Percentiles rank a stretch among this genome's conserved stretches.
Evolutionary conservation across 192 early-diverging fungal species (phyloP).

Genomic region (Funneliformis geosporum): DNA sequence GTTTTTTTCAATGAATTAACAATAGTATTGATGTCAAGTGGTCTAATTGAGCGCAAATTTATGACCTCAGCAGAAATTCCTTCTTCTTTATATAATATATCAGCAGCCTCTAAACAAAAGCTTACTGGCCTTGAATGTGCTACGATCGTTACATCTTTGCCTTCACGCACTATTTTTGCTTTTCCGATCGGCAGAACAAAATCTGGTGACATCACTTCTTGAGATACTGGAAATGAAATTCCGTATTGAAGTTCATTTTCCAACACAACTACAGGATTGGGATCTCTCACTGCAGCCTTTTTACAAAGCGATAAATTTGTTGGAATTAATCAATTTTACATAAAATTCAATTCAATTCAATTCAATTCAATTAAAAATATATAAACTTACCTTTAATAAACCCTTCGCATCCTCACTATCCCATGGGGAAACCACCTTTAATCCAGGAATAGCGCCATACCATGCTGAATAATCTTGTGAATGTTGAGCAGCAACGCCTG

Average conservation of each 20-base stretch:
- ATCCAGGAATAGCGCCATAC: conserved; percentile 95
- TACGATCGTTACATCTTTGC: conserved; percentile 89
- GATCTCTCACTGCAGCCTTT: conserved; percentile 92
- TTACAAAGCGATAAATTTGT: not conserved
- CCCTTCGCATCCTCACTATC: conserved; percentile 97
- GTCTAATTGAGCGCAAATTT: conserved; percentile 97
- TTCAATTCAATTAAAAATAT: not conserved
- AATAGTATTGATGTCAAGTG: conserved; percentile 89
- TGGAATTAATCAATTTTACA: not conserved
- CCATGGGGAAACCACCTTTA: conserved; percentile 97
- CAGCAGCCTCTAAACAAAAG: conserved; percentile 84
- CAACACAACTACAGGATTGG: conserved; percentile 94
- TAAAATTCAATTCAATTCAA: too few relatives aligned
- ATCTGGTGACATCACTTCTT: conserved; percentile 69
- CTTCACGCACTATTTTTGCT: conserved; percentile 75
- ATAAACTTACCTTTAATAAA: conserved; percentile 70
- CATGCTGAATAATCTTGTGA: conserved; percentile 98
- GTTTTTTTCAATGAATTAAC: conserved; percentile 96
- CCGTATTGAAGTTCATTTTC: conserved; percentile 99
- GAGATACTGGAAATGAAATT: conserved; percentile 77
- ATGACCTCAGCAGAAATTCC: conserved; percentile 84
- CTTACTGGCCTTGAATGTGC: conserved; percentile 90
- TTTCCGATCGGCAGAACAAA: conserved; percentile 93
- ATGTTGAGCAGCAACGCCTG: conserved; percentile 97
- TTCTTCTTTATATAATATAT: conserved; percentile 79